A percentile compares a stretch with the other conserved stretches of the same genome.
Evolutionary conservation across 2,329 filamentous ascomycete genomes (phyloP).

Genomic region (Elsinoe perseae): DNA sequence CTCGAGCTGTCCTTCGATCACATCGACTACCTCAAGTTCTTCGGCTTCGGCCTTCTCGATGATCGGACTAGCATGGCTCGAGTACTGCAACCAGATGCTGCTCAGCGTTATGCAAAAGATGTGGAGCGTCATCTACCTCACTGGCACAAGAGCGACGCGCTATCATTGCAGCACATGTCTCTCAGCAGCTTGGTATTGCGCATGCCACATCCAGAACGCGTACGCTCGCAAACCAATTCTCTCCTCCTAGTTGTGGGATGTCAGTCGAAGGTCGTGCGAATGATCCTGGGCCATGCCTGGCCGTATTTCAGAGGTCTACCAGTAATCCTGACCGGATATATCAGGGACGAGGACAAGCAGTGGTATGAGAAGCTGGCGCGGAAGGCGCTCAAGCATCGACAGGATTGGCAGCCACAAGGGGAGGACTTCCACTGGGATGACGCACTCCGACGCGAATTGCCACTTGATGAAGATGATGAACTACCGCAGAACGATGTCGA

Average conservation of each 20-base stretch:
- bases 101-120: background rate
- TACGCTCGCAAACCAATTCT: background rate
- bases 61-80: background rate
- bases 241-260: background rate
- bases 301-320: conserved; percentile 4
- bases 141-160: background rate
- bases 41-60: background rate
- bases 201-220: background rate
- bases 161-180: background rate
- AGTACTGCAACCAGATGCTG: background rate
- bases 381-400: background rate
- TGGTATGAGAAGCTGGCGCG: background rate
- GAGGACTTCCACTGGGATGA: background rate
- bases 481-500: too few relatives aligned
- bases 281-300: background rate
- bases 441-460: background rate
- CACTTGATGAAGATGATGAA: background rate
- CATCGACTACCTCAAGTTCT: conserved; percentile 12
- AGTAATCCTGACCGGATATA: background rate
- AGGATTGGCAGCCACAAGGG: background rate
- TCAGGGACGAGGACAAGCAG: conserved; percentile 6
- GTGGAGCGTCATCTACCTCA: background rate
- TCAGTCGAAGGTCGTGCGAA: background rate
- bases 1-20: conserved; percentile 5
- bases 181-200: conserved; percentile 1